phyloP scores from a whole-genome alignment of 768 basidiomycete genomes.

The Hygrocybe coccinea region DNA sequence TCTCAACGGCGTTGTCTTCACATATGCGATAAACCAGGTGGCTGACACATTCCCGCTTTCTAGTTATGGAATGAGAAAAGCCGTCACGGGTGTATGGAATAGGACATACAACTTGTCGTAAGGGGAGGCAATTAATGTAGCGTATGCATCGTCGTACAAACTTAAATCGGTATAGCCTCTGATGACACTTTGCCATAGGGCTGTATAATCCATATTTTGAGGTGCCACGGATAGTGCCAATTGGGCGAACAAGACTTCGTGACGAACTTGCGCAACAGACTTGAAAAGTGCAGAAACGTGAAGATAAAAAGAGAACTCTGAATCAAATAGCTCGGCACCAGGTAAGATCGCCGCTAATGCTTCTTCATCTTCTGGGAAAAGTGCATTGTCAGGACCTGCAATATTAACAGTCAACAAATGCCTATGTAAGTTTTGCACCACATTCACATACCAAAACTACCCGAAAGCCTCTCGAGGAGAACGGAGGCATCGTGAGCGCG shows the following conservation, averaged over 20 bases:
- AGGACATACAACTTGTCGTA: slow-evolving; percentile 71
- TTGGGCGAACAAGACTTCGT: slow-evolving; percentile 72
- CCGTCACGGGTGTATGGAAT: slow-evolving; percentile 4
- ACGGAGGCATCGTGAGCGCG: slow-evolving; percentile 69
- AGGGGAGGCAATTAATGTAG: slow-evolving; percentile 66
- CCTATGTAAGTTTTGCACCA: slow-evolving; percentile 9
- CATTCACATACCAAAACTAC: slow-evolving; percentile 60
- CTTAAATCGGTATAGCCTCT: slow-evolving; percentile 69
- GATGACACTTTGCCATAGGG: slow-evolving; percentile 78
- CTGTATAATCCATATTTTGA: slow-evolving; percentile 47
- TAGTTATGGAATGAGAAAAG: slow-evolving; percentile 29
- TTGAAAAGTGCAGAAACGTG: slow-evolving; percentile 77
- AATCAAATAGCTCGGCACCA: slow-evolving; percentile 48
- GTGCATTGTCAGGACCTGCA: slow-evolving; percentile 44
- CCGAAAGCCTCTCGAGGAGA: slow-evolving; percentile 69
- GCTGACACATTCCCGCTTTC: slow-evolving; percentile 76
- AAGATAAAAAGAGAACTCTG: slow-evolving; percentile 69
- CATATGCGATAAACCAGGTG: slow-evolving; percentile 90
- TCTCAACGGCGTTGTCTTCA: slow-evolving; percentile 75
- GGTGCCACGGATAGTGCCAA: slow-evolving; percentile 73
- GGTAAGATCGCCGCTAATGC: slow-evolving; percentile 62
- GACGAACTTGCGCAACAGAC: slow-evolving; percentile 44
- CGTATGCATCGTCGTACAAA: slow-evolving; percentile 85
- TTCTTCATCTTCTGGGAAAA: slow-evolving; percentile 58
- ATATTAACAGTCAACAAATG: slow-evolving; percentile 10